These are phyloP conservation scores for Candida nanaspora DNA, from an alignment of 805 yeast species.

Conservation along the genomic window DNA sequence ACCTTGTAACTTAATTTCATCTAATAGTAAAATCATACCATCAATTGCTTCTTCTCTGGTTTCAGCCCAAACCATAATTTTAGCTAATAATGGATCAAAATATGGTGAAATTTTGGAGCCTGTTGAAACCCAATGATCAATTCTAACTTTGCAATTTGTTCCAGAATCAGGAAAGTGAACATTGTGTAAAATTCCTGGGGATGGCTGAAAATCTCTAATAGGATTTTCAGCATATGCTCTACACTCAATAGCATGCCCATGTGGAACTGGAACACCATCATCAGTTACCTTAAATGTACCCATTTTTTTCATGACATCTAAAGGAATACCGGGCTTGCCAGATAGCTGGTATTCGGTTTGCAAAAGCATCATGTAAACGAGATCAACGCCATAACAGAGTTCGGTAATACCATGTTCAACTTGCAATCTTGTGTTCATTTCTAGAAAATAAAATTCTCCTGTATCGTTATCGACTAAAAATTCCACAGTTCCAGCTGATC, in stretches of 20 bases:
- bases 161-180: slow-evolving; percentile 68
- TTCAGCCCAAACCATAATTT: slow-evolving; percentile 89
- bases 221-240: slow-evolving; percentile 97
- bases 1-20: slow-evolving; percentile 83
- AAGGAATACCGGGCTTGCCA: slow-evolving; percentile 56
- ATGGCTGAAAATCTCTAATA: slow-evolving; percentile 87
- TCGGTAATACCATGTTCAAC: slow-evolving; percentile 98
- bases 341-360: slow-evolving; percentile 52
- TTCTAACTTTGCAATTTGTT: slow-evolving; percentile 57
- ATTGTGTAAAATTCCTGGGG: slow-evolving; percentile 89
- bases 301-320: slow-evolving; percentile 58
- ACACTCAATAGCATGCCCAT: slow-evolving; percentile 96
- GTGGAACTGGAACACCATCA: neutral
- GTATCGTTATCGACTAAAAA: slow-evolving; percentile 81
- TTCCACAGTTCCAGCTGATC: slow-evolving; percentile 97
- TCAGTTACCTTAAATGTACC: slow-evolving; percentile 29
- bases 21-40: slow-evolving; percentile 70
- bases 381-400: slow-evolving; percentile 86
- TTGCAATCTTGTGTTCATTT: slow-evolving; percentile 93
- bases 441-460: slow-evolving; percentile 89
- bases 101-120: slow-evolving; percentile 88
- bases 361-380: slow-evolving; percentile 94
- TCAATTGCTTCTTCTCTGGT: slow-evolving; percentile 79
- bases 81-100: slow-evolving; percentile 94
- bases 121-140: slow-evolving; percentile 88